These are phyloP conservation scores for Mallotus repandus DNA, from an alignment of 441 rosid species.

Conservation along the genomic window DNA sequence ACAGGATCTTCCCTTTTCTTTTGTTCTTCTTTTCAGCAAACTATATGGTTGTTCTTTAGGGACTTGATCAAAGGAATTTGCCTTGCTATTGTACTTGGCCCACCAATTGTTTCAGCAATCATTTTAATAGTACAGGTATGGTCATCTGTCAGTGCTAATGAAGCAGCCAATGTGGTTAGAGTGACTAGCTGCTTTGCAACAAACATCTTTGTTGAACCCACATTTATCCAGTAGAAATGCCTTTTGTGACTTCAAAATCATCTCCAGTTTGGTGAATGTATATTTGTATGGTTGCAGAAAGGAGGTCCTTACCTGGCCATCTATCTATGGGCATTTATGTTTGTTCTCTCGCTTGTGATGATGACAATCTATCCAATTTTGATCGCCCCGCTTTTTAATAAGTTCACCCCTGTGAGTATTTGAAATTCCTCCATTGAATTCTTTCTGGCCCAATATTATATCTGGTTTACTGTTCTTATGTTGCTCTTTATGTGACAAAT, in stretches of 20 bases:
- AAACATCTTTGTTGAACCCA: neutral
- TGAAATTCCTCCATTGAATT: slow-evolving; percentile 17
- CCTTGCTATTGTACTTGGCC: slow-evolving; percentile 75
- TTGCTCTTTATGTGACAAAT: slow-evolving; percentile 27
- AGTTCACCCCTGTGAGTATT: slow-evolving; percentile 88
- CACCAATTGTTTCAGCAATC: slow-evolving; percentile 84
- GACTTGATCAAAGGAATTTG: slow-evolving; percentile 79
- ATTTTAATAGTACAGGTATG: slow-evolving; percentile 81
- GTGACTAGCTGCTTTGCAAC: neutral
- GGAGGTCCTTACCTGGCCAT: slow-evolving; percentile 99
- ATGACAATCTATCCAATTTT: slow-evolving; percentile 86
- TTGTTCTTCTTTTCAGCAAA: slow-evolving; percentile 66
- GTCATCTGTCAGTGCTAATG: slow-evolving; percentile 10
- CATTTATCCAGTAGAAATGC: neutral
- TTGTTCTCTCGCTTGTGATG: slow-evolving; percentile 91
- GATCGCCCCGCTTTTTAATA: slow-evolving; percentile 95
- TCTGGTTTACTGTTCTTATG: slow-evolving; percentile 20
- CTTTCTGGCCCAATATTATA: neutral
- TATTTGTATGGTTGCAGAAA: slow-evolving; percentile 56
- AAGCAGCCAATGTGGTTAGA: neutral
- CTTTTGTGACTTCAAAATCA: neutral
- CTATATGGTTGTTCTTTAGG: slow-evolving; percentile 87
- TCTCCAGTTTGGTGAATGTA: slow-evolving; percentile 12
- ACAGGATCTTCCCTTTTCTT: neutral
- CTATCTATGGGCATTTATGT: slow-evolving; percentile 98